A percentile compares a stretch with the other conserved stretches of the same genome.
Conservation (phyloP, 371 early-diverging fungal genomes). For the Modicella reniformis region DNA sequence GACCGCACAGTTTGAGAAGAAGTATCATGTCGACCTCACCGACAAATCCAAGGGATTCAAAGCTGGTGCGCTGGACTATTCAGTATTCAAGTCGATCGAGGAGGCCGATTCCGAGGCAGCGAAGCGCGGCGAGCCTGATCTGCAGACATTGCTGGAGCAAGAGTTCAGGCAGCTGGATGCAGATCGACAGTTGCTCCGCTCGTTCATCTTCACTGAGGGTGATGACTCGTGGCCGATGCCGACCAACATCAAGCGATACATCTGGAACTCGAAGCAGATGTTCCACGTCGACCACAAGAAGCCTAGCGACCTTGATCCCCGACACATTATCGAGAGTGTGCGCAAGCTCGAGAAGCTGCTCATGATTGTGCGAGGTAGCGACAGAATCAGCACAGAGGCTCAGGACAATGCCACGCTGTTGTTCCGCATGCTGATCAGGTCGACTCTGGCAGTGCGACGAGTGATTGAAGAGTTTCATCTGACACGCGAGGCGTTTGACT, state of each 20-base stretch:
- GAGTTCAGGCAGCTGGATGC: conserved; percentile 82
- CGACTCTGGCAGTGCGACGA: conserved; percentile 83
- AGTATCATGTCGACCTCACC: conserved; percentile 84
- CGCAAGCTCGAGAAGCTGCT: conserved; percentile 75
- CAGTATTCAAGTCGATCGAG: conserved; percentile 72
- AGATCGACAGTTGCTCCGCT: conserved; percentile 82
- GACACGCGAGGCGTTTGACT: conserved; percentile 90
- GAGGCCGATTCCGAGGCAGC: conserved; percentile 61
- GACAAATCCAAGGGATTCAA: conserved; percentile 66
- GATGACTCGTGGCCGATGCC: conserved; percentile 90
- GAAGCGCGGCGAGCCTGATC: conserved; percentile 57
- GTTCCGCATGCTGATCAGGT: conserved; percentile 88
- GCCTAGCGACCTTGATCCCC: conserved; percentile 89
- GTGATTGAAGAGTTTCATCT: conserved; percentile 93
- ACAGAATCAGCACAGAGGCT: conserved; percentile 85
- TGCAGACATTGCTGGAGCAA: conserved; percentile 80
- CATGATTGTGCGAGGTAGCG: conserved; percentile 88
- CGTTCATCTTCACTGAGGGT: conserved; percentile 81
- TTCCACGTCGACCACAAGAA: conserved; percentile 86
- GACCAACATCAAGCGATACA: conserved; percentile 88
- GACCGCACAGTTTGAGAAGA: conserved; percentile 78
- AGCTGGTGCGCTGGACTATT: conserved; percentile 72
- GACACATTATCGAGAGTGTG: conserved; percentile 81
- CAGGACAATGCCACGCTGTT: conserved; percentile 92
- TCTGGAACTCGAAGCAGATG: conserved; percentile 90